Conservation (phyloP, 495 filamentous ascomycete genomes). For the Daldinia loculata region DNA sequence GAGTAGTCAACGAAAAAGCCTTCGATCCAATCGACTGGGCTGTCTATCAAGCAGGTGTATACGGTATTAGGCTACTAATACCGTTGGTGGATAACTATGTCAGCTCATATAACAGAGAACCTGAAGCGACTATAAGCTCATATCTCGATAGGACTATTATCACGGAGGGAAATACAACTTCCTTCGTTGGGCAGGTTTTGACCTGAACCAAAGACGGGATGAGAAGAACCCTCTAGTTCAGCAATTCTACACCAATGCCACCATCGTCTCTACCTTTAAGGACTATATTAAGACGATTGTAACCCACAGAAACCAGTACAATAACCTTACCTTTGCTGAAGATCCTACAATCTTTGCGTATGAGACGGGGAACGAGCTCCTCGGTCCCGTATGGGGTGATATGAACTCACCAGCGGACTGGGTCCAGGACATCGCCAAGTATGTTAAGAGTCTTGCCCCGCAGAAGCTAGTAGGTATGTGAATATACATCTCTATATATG, state of each 20-base stretch:
- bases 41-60: constrained; percentile 59
- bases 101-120: constrained; percentile 18
- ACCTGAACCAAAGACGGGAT: constrained; percentile 52
- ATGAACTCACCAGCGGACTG: constrained; percentile 59
- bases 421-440: constrained; percentile 57
- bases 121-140: constrained; percentile 21
- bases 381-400: constrained; percentile 58
- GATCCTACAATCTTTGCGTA: constrained; percentile 66
- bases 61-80: constrained; percentile 59
- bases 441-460: constrained; percentile 60
- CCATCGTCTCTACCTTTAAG: constrained; percentile 60
- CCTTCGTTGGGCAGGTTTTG: constrained; percentile 61
- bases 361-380: constrained; percentile 65
- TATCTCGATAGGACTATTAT: constrained; percentile 59
- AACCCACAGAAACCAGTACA: constrained; percentile 62
- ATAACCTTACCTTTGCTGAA: constrained; percentile 62
- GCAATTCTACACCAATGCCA: constrained; percentile 63
- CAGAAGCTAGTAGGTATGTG: constrained; percentile 53
- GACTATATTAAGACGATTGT: constrained; percentile 59
- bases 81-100: constrained; percentile 61
- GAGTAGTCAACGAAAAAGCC: constrained; percentile 57
- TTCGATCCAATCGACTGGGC: constrained; percentile 65
- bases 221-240: constrained; percentile 53
- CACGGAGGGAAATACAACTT: constrained; percentile 67
- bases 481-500: not conserved